phyloP scores from a whole-genome alignment of 73 alveolate genomes.

The Paramecium octaurelia region DNA sequence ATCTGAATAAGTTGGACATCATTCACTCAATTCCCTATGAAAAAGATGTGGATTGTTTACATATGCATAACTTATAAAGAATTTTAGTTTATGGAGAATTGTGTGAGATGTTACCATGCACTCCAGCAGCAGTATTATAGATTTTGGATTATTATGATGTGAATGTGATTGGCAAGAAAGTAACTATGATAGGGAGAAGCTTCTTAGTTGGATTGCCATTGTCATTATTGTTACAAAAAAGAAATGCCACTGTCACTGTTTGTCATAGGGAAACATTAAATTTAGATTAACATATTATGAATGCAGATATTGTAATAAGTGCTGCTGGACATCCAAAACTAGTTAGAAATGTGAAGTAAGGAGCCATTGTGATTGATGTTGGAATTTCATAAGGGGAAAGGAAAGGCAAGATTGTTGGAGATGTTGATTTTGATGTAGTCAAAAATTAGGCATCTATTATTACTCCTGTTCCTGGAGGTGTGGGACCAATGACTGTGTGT shows the following conservation, averaged over 20 bases:
- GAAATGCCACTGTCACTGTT: slow-evolving; percentile 55
- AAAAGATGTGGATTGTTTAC: slow-evolving; percentile 78
- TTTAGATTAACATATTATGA: slow-evolving; percentile 54
- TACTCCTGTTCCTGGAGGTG: slow-evolving; percentile 91
- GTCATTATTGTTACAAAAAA: slow-evolving; percentile 57
- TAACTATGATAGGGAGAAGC: slow-evolving; percentile 65
- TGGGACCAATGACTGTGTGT: slow-evolving; percentile 87
- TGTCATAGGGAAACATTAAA: slow-evolving; percentile 44
- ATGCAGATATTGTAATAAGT: slow-evolving; percentile 82
- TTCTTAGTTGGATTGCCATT: slow-evolving; percentile 81
- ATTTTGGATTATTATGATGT: slow-evolving; percentile 49
- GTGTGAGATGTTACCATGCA: slow-evolving; percentile 48
- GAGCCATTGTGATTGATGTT: slow-evolving; percentile 78
- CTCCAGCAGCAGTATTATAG: slow-evolving; percentile 57
- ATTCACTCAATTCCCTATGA: slow-evolving; percentile 62
- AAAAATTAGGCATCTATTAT: slow-evolving; percentile 59
- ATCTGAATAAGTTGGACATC: slow-evolving; percentile 64
- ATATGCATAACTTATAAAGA: background rate
- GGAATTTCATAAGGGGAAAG: slow-evolving; percentile 68
- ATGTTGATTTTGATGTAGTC: slow-evolving; percentile 55
- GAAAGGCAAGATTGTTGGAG: slow-evolving; percentile 48
- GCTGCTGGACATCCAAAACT: slow-evolving; percentile 71
- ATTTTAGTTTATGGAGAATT: slow-evolving; percentile 30
- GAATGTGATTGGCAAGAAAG: slow-evolving; percentile 54
- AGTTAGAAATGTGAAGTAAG: slow-evolving; percentile 71